A percentile compares a stretch with the other conserved stretches of the same genome.
These are phyloP conservation scores for Hypsizygus marmoreus DNA, from an alignment of 768 basidiomycete species.

Conservation along the genomic window DNA sequence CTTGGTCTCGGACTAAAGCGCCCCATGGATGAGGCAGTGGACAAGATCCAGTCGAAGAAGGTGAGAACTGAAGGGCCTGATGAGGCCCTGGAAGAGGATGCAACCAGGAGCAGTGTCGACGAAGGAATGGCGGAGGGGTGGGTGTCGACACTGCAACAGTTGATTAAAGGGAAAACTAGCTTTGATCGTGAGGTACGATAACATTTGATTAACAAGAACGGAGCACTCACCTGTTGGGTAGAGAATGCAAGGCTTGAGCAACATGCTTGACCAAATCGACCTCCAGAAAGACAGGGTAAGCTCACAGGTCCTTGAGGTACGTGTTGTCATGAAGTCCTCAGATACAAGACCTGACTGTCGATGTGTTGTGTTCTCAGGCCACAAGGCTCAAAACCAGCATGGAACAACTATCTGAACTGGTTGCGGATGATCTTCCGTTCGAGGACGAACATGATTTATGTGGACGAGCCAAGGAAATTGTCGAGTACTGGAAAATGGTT, in stretches of 20 bases:
- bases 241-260: conserved; percentile 7
- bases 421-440: conserved; percentile 15
- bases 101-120: background rate
- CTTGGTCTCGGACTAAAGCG: background rate
- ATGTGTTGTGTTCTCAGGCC: background rate
- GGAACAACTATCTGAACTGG: conserved; percentile 6
- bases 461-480: conserved; percentile 2
- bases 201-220: background rate
- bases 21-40: background rate
- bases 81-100: too few species aligned
- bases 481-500: conserved; percentile 1
- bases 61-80: background rate
- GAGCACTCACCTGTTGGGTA: background rate
- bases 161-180: conserved; percentile 11
- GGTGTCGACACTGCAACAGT: conserved; percentile 7
- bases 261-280: conserved; percentile 7
- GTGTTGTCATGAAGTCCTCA: background rate
- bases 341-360: background rate
- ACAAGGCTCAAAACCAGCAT: conserved; percentile 8
- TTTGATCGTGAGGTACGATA: conserved; percentile 1
- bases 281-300: background rate
- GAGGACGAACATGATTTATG: conserved; percentile 12
- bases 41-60: background rate
- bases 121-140: conserved; percentile 6
- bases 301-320: conserved; percentile 6